Evolutionary conservation across 345 rosid species (phyloP), one percentile per base, ranked within the genome.

Genomic region (Citrus mangshanensis): DNA sequence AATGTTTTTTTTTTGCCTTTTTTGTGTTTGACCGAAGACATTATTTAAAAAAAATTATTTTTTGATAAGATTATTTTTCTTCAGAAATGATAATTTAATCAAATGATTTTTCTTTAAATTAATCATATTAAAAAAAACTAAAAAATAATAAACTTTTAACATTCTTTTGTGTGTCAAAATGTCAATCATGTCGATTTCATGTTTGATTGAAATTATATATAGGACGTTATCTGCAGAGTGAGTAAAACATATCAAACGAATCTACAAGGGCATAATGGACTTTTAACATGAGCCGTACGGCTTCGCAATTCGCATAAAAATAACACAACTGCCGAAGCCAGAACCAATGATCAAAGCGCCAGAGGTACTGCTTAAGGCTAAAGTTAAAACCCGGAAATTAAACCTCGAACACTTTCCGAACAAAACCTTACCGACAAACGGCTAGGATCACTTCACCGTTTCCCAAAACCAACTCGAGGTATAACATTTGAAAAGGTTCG

Each of bases 281-380:
- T 27, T 76, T 77, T 10, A 1, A 2, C 2, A 0, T 4, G 0
- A 16, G 61, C 18, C 37, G 35, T 49, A 14, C 60, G 28, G 25
- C 77, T 22, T 49, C 25, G 12, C 58, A 14, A 65, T 37, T 59
- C 70, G 74, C 81, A 69, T 69, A 74, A 46, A 40, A 72, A 68
- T 16, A 78, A 61, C 75, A 78, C 25, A 71, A 56, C 38, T 40
- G 79, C 64, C n/a, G 59, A 74, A 28, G 24, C 14, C 84, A 68
- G 79, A 79, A 18, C 77, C 25, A 34, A 62, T 67, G 6, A 78
- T 38, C 69, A 54, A 51, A 68, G 60, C 2, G 38, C 35, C 40
- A 7, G 46, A 59, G 21, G 30, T 64, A 16, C 60, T 19, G 10
- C 10, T 0, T 30, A 22, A 22, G 18, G 51, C 51, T 3, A 46